Percentiles rank a stretch among this genome's conserved stretches.
Evolutionary conservation across 495 filamentous ascomycete species (phyloP).

Genomic region (Endocarpon pusillum): DNA sequence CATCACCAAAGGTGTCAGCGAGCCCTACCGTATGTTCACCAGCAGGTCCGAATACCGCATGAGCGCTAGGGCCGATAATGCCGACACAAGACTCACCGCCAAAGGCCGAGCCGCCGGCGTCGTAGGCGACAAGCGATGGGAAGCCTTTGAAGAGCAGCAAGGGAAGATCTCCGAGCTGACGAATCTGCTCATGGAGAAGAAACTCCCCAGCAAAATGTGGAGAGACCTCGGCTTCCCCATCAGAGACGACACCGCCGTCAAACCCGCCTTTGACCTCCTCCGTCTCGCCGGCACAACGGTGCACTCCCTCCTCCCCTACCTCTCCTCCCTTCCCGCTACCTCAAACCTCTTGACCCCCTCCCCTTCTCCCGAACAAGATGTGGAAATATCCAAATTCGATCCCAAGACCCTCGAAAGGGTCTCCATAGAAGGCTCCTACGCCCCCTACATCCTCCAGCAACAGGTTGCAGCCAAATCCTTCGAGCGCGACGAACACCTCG

Average conservation of each 20-base stretch:
- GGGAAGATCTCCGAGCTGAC: slow-evolving; percentile 47
- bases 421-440: slow-evolving; percentile 65
- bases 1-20: slow-evolving; percentile 89
- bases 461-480: slow-evolving; percentile 42
- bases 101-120: slow-evolving; percentile 62
- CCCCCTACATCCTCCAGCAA: slow-evolving; percentile 65
- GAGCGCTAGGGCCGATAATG: slow-evolving; percentile 80
- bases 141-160: slow-evolving; percentile 41
- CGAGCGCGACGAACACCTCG: slow-evolving; percentile 57
- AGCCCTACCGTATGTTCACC: slow-evolving; percentile 98
- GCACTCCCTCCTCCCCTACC: slow-evolving; percentile 29
- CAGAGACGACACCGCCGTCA: slow-evolving; percentile 37
- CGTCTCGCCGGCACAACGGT: slow-evolving; percentile 40
- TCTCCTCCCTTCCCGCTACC: too few species aligned
- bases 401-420: slow-evolving; percentile 46
- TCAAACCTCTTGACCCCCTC: too few species aligned
- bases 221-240: slow-evolving; percentile 47
- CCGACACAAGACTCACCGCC: slow-evolving; percentile 70
- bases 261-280: slow-evolving; percentile 62
- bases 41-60: slow-evolving; percentile 91
- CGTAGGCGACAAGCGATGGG: slow-evolving; percentile 66
- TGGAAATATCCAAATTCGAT: slow-evolving; percentile 31
- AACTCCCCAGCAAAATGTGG: slow-evolving; percentile 45
- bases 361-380: slow-evolving; percentile 12
- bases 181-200: slow-evolving; percentile 34